phyloP scores from a whole-genome alignment of 768 basidiomycete genomes.

The Podaxis rugospora region DNA sequence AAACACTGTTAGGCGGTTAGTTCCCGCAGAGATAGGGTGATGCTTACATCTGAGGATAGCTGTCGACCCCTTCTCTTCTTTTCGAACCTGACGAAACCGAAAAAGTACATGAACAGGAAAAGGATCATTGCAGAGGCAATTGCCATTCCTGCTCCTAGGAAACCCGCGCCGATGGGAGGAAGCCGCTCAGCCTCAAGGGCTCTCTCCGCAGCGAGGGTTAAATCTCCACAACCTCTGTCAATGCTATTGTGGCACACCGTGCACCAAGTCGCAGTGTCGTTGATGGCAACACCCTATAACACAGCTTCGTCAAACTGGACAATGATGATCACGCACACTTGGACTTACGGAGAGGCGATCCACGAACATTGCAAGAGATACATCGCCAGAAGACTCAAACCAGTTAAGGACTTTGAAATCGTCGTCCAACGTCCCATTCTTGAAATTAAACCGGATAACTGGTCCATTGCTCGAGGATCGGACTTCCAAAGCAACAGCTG shows the following conservation, averaged over 20 bases:
- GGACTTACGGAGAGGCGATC: conserved; percentile 29
- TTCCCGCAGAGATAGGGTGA: background rate
- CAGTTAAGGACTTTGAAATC: conserved; percentile 46
- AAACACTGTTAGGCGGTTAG: background rate
- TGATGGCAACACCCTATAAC: conserved; percentile 42
- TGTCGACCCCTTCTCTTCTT: background rate
- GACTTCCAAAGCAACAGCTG: conserved; percentile 54
- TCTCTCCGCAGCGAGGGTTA: conserved; percentile 32
- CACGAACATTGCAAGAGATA: conserved; percentile 50
- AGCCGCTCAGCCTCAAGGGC: conserved; percentile 19
- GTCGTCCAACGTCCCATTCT: conserved; percentile 53
- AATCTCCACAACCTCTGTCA: conserved; percentile 51
- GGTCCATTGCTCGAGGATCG: conserved; percentile 43
- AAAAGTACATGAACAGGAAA: conserved; percentile 33
- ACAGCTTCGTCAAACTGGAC: background rate
- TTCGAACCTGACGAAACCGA: conserved; percentile 34
- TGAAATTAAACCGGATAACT: conserved; percentile 61
- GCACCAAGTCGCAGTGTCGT: conserved; percentile 57
- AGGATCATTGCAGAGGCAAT: conserved; percentile 36
- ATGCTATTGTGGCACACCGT: conserved; percentile 49
- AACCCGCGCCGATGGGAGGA: conserved; percentile 57
- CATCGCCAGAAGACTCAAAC: conserved; percentile 41
- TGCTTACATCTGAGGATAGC: conserved; percentile 1
- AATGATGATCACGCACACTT: background rate
- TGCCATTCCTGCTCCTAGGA: conserved; percentile 58